Evolutionary conservation across 208 protist genomes (phyloP).

Genomic region (Trypanosoma platydactyli): DNA sequence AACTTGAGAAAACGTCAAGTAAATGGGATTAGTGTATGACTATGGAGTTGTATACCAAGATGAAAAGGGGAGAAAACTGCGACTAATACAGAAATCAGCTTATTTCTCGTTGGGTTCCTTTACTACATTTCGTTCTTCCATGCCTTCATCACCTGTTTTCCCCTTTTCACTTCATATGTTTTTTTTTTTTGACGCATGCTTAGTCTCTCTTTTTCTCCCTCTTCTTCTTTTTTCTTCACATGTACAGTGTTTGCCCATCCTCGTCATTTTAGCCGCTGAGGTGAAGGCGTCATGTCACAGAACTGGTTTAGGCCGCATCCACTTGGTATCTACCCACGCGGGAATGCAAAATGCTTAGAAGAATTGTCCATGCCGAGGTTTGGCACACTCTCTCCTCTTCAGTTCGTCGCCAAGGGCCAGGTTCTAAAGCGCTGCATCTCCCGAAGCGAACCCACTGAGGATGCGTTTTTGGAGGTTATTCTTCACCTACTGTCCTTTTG

Average conservation of each 20-base stretch:
- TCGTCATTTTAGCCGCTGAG: not conserved
- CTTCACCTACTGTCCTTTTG: constrained; percentile 71
- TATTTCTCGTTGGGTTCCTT: not conserved
- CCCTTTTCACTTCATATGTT: constrained; percentile 5
- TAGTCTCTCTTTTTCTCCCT: not conserved
- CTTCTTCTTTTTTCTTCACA: not conserved
- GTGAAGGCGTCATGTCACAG: constrained; percentile 32
- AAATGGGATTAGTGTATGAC: no score
- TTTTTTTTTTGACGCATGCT: constrained; percentile 1
- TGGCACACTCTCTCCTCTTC: constrained; percentile 64
- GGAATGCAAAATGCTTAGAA: constrained; percentile 49
- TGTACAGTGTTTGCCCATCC: not conserved
- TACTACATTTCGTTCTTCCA: constrained; percentile 1
- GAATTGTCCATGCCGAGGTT: constrained; percentile 59
- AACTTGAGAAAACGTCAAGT: no score
- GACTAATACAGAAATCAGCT: no score
- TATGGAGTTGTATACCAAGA: no score
- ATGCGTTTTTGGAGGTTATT: constrained; percentile 68
- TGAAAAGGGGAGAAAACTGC: no score
- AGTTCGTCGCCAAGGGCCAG: constrained; percentile 37
- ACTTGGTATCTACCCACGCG: constrained; percentile 79
- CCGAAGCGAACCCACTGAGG: constrained; percentile 48
- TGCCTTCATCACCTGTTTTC: not conserved
- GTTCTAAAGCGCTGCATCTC: constrained; percentile 28
- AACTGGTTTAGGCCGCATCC: constrained; percentile 79